A percentile compares a stretch with the other conserved stretches of the same genome.
These are phyloP conservation scores for Apophysomyces ossiformis DNA, from an alignment of 371 early-diverging fungal genomes.

Conservation along the genomic window DNA sequence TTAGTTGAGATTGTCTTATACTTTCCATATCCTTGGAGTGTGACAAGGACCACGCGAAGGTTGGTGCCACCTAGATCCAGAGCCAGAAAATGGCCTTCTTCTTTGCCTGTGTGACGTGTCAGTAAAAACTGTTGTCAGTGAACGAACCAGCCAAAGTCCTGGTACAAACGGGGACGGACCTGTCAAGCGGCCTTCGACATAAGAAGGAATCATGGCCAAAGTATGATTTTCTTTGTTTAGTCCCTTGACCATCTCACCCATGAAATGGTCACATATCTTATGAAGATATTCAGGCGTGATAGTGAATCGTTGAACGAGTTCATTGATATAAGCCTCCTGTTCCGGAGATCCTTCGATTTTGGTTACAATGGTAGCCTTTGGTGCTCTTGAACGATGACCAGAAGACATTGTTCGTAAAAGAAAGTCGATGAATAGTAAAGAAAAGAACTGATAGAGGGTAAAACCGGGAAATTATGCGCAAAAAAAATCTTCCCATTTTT, in stretches of 20 bases:
- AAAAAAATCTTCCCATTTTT: too few relatives aligned
- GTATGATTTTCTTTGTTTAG: slow-evolving; percentile 65
- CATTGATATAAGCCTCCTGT: slow-evolving; percentile 50
- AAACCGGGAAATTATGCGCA: neutral
- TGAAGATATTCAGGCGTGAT: slow-evolving; percentile 61
- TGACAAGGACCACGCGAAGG: slow-evolving; percentile 88
- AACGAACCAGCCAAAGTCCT: neutral
- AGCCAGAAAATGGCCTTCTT: slow-evolving; percentile 86
- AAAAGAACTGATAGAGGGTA: neutral
- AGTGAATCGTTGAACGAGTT: slow-evolving; percentile 62
- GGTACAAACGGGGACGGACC: slow-evolving; percentile 24
- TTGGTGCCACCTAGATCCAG: slow-evolving; percentile 97
- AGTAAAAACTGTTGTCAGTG: neutral
- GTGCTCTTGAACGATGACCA: slow-evolving; percentile 9
- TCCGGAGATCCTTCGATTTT: slow-evolving; percentile 48
- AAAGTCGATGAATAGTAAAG: neutral
- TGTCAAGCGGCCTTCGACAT: slow-evolving; percentile 61
- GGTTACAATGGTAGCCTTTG: slow-evolving; percentile 21
- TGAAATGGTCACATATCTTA: slow-evolving; percentile 69
- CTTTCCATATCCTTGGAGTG: slow-evolving; percentile 77
- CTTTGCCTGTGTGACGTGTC: slow-evolving; percentile 66
- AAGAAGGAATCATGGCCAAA: slow-evolving; percentile 83
- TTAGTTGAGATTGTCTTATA: slow-evolving; percentile 74
- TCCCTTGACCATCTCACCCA: slow-evolving; percentile 77
- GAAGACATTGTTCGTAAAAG: neutral